These are phyloP conservation scores for Aspergillus taichungensis DNA, from an alignment of 495 filamentous ascomycete genomes.

Conservation along the genomic window DNA sequence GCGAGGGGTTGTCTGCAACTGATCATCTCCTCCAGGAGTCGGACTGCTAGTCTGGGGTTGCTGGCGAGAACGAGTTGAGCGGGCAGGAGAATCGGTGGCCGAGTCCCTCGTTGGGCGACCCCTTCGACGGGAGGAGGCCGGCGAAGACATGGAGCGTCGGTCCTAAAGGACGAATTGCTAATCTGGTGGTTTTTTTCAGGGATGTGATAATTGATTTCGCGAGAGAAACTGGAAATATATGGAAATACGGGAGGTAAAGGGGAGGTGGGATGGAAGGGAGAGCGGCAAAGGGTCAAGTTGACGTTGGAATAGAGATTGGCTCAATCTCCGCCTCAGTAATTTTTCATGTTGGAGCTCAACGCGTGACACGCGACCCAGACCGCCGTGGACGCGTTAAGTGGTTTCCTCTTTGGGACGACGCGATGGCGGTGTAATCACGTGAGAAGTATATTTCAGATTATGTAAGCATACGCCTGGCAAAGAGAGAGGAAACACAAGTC, in stretches of 20 bases:
- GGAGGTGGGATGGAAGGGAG: slow-evolving; percentile 6
- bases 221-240: slow-evolving; percentile 2
- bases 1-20: slow-evolving; percentile 34
- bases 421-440: slow-evolving; percentile 17
- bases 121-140: slow-evolving; percentile 31
- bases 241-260: slow-evolving; percentile 11
- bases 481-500: too few species aligned
- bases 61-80: slow-evolving; percentile 29
- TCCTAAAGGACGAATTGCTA: not conserved
- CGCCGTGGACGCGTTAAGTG: slow-evolving; percentile 28
- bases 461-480: too few species aligned
- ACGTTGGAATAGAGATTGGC: too few species aligned
- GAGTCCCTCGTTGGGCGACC: slow-evolving; percentile 36
- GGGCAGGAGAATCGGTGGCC: slow-evolving; percentile 31
- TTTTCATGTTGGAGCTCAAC: slow-evolving; percentile 10
- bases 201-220: too few species aligned
- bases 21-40: slow-evolving; percentile 13
- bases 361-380: slow-evolving; percentile 21
- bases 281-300: not conserved
- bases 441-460: not conserved
- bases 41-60: slow-evolving; percentile 32
- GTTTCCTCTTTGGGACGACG: slow-evolving; percentile 25
- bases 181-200: too few species aligned
- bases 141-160: slow-evolving; percentile 39
- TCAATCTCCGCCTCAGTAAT: too few species aligned